Conservation (phyloP, 345 rosid genomes). For the Anastatica hierochuntica region DNA sequence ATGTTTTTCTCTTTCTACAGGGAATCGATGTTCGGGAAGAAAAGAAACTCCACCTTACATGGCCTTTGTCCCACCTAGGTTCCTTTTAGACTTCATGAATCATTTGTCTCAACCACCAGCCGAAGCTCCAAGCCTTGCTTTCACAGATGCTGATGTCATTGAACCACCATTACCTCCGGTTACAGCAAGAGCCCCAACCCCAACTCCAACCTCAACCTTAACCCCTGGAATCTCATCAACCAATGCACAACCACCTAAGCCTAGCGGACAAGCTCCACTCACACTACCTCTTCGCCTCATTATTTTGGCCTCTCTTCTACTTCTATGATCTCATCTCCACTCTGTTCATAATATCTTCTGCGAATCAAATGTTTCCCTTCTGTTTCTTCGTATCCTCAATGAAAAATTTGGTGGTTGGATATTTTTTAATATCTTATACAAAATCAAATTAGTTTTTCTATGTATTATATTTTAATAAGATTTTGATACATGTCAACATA, state of each 20-base stretch:
- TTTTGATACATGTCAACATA: no score
- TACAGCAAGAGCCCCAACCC: background rate
- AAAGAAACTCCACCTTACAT: background rate
- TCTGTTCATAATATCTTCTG: background rate
- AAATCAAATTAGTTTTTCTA: no score
- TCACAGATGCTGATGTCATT: no score
- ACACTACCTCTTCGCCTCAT: background rate
- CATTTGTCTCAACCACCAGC: no score
- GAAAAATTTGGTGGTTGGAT: no score
- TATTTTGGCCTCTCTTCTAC: background rate
- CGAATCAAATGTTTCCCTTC: no score
- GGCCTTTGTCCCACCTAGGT: background rate
- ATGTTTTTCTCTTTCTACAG: background rate
- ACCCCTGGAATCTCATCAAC: background rate
- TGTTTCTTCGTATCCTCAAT: background rate
- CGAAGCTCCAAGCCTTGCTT: no score
- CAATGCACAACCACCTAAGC: background rate
- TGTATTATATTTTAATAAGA: no score
- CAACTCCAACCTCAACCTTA: background rate
- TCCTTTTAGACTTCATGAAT: no score
- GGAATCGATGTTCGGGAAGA: background rate
- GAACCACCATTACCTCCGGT: background rate
- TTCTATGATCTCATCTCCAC: no score
- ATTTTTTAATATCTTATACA: no score
- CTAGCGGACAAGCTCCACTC: background rate